A percentile compares a stretch with the other conserved stretches of the same genome.
Evolutionary conservation across 2,329 filamentous ascomycete species (phyloP).

Genomic region (Hypomyces perniciosus): DNA sequence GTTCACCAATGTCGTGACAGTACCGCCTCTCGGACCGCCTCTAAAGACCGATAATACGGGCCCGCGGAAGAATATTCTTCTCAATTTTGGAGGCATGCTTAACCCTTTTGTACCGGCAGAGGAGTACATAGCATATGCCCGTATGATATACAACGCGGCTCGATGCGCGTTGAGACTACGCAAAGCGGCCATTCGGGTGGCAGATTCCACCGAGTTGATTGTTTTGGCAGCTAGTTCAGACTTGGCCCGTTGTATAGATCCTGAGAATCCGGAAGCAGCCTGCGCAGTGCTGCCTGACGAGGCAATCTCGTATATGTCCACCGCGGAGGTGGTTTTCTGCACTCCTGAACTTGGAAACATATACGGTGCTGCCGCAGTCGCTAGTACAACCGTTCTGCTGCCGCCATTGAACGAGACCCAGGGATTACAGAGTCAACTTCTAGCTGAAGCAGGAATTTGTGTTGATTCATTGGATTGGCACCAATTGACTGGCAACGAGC

Average conservation of each 20-base stretch:
- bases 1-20: background rate
- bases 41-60: background rate
- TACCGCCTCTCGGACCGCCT: constrained; percentile 8
- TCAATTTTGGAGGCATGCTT: constrained; percentile 9
- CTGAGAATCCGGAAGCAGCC: background rate
- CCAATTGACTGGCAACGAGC: background rate
- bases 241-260: background rate
- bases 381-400: background rate
- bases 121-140: constrained; percentile 5
- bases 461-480: constrained; percentile 6
- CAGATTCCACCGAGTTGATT: constrained; percentile 1
- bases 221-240: constrained; percentile 3
- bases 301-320: background rate
- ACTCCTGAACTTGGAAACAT: constrained; percentile 6
- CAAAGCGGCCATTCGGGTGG: constrained; percentile 1
- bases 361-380: constrained; percentile 1
- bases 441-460: background rate
- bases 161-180: background rate
- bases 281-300: constrained; percentile 3
- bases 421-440: background rate
- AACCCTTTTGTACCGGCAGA: constrained; percentile 2
- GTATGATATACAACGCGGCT: background rate
- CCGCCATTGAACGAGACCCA: constrained; percentile 1
- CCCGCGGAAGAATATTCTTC: background rate
- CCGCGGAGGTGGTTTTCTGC: background rate